Conservation (phyloP, 2,329 filamentous ascomycete genomes). For the Arthrobotrys musiformis region DNA sequence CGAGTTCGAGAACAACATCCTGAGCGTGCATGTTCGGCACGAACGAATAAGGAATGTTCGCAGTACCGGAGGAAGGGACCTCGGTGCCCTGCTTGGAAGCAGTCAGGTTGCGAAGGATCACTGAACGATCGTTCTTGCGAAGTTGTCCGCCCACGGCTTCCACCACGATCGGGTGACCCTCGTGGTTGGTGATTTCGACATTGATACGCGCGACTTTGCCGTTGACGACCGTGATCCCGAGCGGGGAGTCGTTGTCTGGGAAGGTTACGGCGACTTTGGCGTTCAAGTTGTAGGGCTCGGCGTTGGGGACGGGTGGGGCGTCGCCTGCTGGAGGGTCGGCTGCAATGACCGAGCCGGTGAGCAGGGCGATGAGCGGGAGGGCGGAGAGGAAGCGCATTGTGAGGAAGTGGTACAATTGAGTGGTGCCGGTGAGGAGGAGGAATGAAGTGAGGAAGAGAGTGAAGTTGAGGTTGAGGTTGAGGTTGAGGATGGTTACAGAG, state of each 20-base stretch:
- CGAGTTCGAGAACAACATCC: constrained; percentile 81
- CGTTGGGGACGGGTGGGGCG: constrained; percentile 57
- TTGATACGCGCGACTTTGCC: constrained; percentile 84
- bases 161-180: constrained; percentile 78
- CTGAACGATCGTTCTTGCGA: constrained; percentile 69
- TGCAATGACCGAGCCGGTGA: constrained; percentile 54
- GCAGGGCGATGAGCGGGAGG: constrained; percentile 49
- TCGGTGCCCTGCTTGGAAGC: constrained; percentile 64
- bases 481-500: constrained; percentile 1
- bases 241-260: constrained; percentile 71
- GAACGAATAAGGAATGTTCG: constrained; percentile 83
- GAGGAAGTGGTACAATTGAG: constrained; percentile 1
- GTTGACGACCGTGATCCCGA: constrained; percentile 92
- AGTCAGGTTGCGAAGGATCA: constrained; percentile 85
- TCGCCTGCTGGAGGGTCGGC: constrained; percentile 46
- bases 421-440: neutral
- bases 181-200: constrained; percentile 84
- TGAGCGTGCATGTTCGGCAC: constrained; percentile 91
- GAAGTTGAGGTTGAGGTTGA: constrained; percentile 12
- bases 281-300: constrained; percentile 66
- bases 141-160: constrained; percentile 81
- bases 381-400: constrained; percentile 44
- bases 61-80: constrained; percentile 65
- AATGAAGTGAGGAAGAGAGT: neutral
- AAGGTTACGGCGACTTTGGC: constrained; percentile 74